Percentiles rank a stretch among this genome's conserved stretches.
phyloP scores from a whole-genome alignment of 176 grass and related monocot species.

The Alopecurus myosuroides region DNA sequence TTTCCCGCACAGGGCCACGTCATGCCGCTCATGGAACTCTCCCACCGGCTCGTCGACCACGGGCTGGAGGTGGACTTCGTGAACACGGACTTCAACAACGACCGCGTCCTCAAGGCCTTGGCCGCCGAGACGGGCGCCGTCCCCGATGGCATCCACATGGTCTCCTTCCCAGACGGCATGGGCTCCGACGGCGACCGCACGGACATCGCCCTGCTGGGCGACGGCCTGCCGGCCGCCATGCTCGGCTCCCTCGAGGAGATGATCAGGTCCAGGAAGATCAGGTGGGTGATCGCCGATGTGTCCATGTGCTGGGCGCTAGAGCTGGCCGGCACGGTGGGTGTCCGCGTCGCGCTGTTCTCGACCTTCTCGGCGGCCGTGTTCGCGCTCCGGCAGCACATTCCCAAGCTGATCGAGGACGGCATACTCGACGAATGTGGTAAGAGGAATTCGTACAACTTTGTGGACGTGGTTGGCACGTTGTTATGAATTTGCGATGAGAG shows the following conservation, averaged over 20 bases:
- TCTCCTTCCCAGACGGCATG: slow-evolving; percentile 61
- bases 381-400: slow-evolving; percentile 15
- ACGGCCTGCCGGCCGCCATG: slow-evolving; percentile 27
- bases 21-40: slow-evolving; percentile 54
- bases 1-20: slow-evolving; percentile 55
- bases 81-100: slow-evolving; percentile 48
- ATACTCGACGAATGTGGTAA: slow-evolving; percentile 50
- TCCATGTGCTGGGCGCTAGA: slow-evolving; percentile 38
- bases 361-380: slow-evolving; percentile 23
- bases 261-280: slow-evolving; percentile 36
- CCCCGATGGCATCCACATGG: slow-evolving; percentile 40
- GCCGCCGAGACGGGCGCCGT: slow-evolving; percentile 12
- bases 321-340: slow-evolving; percentile 17
- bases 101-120: slow-evolving; percentile 26
- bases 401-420: slow-evolving; percentile 40
- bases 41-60: slow-evolving; percentile 42
- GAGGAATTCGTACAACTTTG: too few species aligned
- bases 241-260: slow-evolving; percentile 27
- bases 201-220: slow-evolving; percentile 21
- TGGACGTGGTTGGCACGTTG: too few species aligned
- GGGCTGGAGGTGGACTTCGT: slow-evolving; percentile 29
- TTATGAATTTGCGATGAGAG: neutral
- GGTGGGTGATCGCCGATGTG: slow-evolving; percentile 52
- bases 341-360: slow-evolving; percentile 31
- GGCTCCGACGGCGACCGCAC: slow-evolving; percentile 46